Conservation (phyloP, 2,329 filamentous ascomycete genomes). For the Zymoseptoria ardabiliae region DNA sequence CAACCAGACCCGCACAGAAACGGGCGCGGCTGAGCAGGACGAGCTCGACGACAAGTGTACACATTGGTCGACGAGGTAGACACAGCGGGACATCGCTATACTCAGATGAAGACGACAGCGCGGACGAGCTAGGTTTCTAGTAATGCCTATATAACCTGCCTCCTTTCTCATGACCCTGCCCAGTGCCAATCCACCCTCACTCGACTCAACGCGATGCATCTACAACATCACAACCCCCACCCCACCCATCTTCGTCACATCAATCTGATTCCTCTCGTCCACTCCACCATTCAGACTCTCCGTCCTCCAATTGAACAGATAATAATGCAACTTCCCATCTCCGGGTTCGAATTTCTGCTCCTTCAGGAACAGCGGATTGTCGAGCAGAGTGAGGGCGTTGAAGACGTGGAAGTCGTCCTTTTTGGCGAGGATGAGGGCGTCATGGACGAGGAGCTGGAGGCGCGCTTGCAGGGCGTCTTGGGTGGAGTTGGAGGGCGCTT, state of each 20-base stretch:
- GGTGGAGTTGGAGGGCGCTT: constrained; percentile 42
- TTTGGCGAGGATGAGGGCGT: constrained; percentile 84
- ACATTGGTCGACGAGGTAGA: neutral
- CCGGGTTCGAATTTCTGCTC: constrained; percentile 91
- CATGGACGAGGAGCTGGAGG: constrained; percentile 71
- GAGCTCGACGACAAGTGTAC: neutral
- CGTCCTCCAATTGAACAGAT: constrained; percentile 93
- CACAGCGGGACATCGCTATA: neutral
- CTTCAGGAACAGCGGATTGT: constrained; percentile 88
- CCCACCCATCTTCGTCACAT: constrained; percentile 71
- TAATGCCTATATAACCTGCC: neutral
- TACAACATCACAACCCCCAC: constrained; percentile 82
- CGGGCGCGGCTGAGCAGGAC: neutral
- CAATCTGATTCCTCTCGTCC: constrained; percentile 66
- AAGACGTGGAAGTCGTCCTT: constrained; percentile 84
- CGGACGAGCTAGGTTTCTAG: neutral
- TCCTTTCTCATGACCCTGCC: too few relatives aligned
- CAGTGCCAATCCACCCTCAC: neutral
- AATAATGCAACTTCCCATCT: constrained; percentile 92
- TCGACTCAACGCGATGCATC: neutral
- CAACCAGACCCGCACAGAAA: neutral
- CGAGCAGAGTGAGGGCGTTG: constrained; percentile 87
- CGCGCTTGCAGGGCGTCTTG: constrained; percentile 63
- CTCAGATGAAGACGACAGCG: neutral
- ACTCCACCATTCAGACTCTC: constrained; percentile 80